Percentiles rank a stretch among this genome's conserved stretches.
Evolutionary conservation across 768 basidiomycete genomes (phyloP).

Genomic region (Boletus pseudopeckii): DNA sequence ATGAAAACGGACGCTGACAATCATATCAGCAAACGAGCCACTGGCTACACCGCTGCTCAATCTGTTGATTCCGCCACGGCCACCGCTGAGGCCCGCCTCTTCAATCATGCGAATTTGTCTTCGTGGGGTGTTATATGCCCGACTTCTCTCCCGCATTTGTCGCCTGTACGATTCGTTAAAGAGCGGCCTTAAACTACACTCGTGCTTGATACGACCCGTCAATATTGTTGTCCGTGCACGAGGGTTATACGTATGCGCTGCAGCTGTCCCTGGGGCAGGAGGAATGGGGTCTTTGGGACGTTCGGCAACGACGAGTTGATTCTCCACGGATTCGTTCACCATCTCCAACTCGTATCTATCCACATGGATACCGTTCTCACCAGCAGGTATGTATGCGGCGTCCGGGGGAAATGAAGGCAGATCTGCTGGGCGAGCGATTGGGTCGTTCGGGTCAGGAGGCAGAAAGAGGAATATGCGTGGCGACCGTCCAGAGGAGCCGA

Average conservation of each 20-base stretch:
- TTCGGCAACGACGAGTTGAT: slow-evolving; percentile 83
- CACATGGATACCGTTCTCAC: slow-evolving; percentile 30
- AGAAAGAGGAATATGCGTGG: slow-evolving; percentile 66
- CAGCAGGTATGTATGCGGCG: slow-evolving; percentile 30
- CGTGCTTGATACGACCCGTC: slow-evolving; percentile 78
- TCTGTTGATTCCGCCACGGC: slow-evolving; percentile 70
- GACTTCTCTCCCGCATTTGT: slow-evolving; percentile 67
- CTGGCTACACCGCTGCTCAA: slow-evolving; percentile 72
- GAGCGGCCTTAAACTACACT: slow-evolving; percentile 67
- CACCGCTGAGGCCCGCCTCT: slow-evolving; percentile 63
- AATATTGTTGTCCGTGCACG: slow-evolving; percentile 75
- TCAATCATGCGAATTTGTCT: slow-evolving; percentile 74
- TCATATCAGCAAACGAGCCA: slow-evolving; percentile 58
- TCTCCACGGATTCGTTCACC: slow-evolving; percentile 80
- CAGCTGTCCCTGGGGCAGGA: slow-evolving; percentile 36
- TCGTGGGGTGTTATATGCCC: slow-evolving; percentile 61
- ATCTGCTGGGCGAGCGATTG: slow-evolving; percentile 26
- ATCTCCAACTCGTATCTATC: slow-evolving; percentile 87
- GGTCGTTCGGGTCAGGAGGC: slow-evolving; percentile 52
- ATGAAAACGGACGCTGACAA: slow-evolving; percentile 45
- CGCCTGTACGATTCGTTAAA: slow-evolving; percentile 66
- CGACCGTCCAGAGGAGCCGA: slow-evolving; percentile 42
- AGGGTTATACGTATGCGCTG: slow-evolving; percentile 43
- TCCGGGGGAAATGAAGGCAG: slow-evolving; percentile 28
- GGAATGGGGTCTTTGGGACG: slow-evolving; percentile 61